phyloP scores from a whole-genome alignment of 768 basidiomycete genomes.

The Russula sp. region DNA sequence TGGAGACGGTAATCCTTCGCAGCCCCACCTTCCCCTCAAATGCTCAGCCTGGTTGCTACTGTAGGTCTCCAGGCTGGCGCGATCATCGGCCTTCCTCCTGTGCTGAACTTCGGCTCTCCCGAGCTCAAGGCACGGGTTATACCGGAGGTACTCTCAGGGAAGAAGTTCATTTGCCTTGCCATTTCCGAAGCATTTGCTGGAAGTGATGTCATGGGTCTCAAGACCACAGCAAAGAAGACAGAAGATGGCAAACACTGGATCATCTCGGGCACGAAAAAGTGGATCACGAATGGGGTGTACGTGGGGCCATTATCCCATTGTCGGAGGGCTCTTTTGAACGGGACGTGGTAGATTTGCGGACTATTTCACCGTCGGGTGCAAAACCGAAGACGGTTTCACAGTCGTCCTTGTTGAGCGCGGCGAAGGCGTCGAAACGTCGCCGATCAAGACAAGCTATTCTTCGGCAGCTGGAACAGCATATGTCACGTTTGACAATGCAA shows the following conservation, averaged over 20 bases:
- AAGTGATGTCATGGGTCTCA: conserved; percentile 75
- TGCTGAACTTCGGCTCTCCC: conserved; percentile 73
- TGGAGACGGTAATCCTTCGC: conserved; percentile 48
- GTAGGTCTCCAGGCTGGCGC: conserved; percentile 63
- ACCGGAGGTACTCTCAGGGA: conserved; percentile 60
- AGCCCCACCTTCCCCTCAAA: background rate
- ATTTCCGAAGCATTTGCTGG: conserved; percentile 88
- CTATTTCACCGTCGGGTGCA: conserved; percentile 67
- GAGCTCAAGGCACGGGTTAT: conserved; percentile 50
- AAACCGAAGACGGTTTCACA: conserved; percentile 70
- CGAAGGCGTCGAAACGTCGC: conserved; percentile 77
- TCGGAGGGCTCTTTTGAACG: background rate
- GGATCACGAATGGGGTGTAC: conserved; percentile 74
- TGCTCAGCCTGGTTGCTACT: background rate
- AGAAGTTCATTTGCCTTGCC: conserved; percentile 82
- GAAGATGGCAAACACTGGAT: conserved; percentile 82
- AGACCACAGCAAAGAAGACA: conserved; percentile 71
- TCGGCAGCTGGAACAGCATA: conserved; percentile 80
- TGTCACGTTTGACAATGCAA: conserved; percentile 77
- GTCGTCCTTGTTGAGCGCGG: conserved; percentile 80
- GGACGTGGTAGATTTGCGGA: conserved; percentile 35
- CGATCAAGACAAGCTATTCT: conserved; percentile 90
- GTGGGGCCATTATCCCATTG: conserved; percentile 16
- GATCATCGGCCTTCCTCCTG: conserved; percentile 80
- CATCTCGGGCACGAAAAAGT: conserved; percentile 84